Base-by-base conservation (phyloP, 2,329 filamentous ascomycete species). In the Penicillium palitans region DNA sequence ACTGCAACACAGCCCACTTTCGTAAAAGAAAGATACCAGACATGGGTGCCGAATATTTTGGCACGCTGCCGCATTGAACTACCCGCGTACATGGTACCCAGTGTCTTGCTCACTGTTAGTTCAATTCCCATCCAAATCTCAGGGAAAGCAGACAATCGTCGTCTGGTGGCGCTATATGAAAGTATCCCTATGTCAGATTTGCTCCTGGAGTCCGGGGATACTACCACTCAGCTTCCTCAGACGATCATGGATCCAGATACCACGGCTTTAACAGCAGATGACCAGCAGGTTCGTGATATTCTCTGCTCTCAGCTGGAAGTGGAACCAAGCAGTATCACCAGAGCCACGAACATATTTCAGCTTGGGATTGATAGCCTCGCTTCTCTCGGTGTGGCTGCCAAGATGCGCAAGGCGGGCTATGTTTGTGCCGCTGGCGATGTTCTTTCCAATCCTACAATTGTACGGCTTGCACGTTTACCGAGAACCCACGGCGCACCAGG, bases 41-140 rank as follows among this genome's bases (percentile, higher is more conserved):
- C 50, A 12, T 61, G 59, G 59, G 53, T 59, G 2, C 59, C 59
- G 17, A 31, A 29, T 7, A 57, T 61, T 31, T 10, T 60, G 7
- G 51, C 51, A 15, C 51, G 42, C 6, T 60, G 58, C 40, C 41
- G 58, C 10, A 6, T 51, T 21, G 25, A 58, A 21, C 25, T 62
- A 25, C 60, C 60, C n/a, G 51, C 41, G 17, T 62, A 62, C 27
- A 62, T 62, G 57, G 60, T 62, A 2, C 60, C 58, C 6, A 58
- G 54, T 42, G 39, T 60, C 10, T 48, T 47, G 17, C 29, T 55
- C 15, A 31, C 52, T 12, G 44, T 55, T 15, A 48, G 33, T 17
- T 49, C 25, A 4, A 60, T 62, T 35, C 60, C 60, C 7, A 51
- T 60, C 2, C 57, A 58, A 25, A 57, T 62, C 1, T 62, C 60